Evolutionary conservation across 768 basidiomycete genomes (phyloP).

Genomic region (Cantharellus cinnabarinus): DNA sequence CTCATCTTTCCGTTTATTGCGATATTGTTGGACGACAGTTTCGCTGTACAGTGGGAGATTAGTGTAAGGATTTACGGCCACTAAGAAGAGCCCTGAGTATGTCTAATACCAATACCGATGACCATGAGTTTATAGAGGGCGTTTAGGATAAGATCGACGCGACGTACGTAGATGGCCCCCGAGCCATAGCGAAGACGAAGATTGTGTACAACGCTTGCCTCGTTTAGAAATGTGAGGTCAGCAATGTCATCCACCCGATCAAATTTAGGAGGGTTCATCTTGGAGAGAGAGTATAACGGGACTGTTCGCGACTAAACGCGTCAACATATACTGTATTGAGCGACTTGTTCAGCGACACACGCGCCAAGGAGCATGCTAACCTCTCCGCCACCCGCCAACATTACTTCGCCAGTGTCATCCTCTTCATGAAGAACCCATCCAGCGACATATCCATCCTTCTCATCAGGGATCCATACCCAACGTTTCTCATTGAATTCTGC

Average conservation of each 20-base stretch:
- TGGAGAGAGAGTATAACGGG: slow-evolving; percentile 63
- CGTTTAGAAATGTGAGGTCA: slow-evolving; percentile 91
- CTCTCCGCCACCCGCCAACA: slow-evolving; percentile 71
- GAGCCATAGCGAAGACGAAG: slow-evolving; percentile 78
- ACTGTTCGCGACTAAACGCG: slow-evolving; percentile 36
- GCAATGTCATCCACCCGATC: slow-evolving; percentile 96
- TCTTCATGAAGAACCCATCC: slow-evolving; percentile 86
- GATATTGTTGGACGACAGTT: slow-evolving; percentile 74
- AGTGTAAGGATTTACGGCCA: slow-evolving; percentile 96
- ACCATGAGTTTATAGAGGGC: background rate
- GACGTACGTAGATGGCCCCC: slow-evolving; percentile 75
- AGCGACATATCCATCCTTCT: slow-evolving; percentile 78
- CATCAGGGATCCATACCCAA: slow-evolving; percentile 96
- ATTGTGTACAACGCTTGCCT: slow-evolving; percentile 98
- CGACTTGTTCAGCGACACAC: background rate
- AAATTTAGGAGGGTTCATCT: slow-evolving; percentile 98
- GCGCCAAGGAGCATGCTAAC: slow-evolving; percentile 21
- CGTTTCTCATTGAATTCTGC: slow-evolving; percentile 96
- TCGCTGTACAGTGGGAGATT: slow-evolving; percentile 79
- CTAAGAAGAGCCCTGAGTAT: slow-evolving; percentile 89
- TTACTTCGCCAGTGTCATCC: slow-evolving; percentile 60
- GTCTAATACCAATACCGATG: slow-evolving; percentile 31
- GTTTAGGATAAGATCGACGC: background rate
- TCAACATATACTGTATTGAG: background rate
- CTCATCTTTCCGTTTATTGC: slow-evolving; percentile 64